A percentile compares a stretch with the other conserved stretches of the same genome.
Conservation (phyloP, 371 early-diverging fungal species). For the Smittium mucronatum region DNA sequence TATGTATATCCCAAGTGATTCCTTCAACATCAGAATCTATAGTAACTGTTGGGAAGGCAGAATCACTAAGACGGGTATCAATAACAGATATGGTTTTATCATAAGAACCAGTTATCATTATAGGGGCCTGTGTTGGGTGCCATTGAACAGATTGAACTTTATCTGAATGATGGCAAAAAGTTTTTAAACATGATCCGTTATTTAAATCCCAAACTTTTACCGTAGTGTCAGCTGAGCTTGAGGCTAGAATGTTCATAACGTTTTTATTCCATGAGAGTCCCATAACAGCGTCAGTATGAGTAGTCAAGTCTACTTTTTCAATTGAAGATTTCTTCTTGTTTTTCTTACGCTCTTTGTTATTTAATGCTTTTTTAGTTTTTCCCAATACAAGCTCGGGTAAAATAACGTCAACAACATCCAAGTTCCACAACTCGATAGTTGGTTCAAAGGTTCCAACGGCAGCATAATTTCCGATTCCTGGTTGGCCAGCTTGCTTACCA, state of each 20-base stretch:
- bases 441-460: conserved; percentile 94
- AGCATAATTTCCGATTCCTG: conserved; percentile 57
- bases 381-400: conserved; percentile 86
- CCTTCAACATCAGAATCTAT: conserved; percentile 82
- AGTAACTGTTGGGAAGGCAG: conserved; percentile 37
- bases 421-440: conserved; percentile 94
- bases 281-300: conserved; percentile 90
- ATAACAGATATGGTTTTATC: conserved; percentile 71
- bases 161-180: conserved; percentile 71
- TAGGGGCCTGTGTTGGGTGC: conserved; percentile 77
- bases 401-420: conserved; percentile 78
- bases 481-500: conserved; percentile 15
- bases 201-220: conserved; percentile 92
- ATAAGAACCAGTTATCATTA: conserved; percentile 76
- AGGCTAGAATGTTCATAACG: conserved; percentile 72
- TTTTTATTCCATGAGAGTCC: conserved; percentile 80
- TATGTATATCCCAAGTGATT: conserved; percentile 76
- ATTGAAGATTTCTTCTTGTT: conserved; percentile 40
- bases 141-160: conserved; percentile 83
- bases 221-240: conserved; percentile 89
- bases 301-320: conserved; percentile 28
- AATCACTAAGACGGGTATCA: conserved; percentile 70
- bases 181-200: conserved; percentile 49
- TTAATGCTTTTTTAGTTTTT: conserved; percentile 29
- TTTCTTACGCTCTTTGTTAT: conserved; percentile 39